Percentiles rank a stretch among this genome's conserved stretches.
phyloP scores from a whole-genome alignment of 176 grass and related monocot genomes.

The Poa pratensis region DNA sequence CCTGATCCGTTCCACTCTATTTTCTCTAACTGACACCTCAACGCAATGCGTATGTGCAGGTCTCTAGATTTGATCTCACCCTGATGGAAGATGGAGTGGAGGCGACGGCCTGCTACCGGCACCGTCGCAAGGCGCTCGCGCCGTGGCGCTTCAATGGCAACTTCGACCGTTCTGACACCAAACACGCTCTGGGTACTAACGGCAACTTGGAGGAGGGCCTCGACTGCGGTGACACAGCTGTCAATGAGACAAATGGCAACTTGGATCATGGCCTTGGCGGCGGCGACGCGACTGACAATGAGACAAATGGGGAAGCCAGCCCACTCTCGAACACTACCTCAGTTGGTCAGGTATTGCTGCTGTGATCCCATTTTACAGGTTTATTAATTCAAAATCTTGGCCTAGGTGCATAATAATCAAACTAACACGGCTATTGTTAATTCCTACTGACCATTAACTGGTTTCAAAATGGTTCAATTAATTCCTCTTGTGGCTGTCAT shows the following conservation, averaged over 20 bases:
- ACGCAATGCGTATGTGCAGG: background rate
- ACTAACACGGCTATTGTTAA: no score
- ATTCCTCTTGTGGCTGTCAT: no score
- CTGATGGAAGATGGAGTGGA: background rate
- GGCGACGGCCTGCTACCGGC: background rate
- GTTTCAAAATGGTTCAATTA: no score
- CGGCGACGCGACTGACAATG: background rate
- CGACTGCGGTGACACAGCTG: background rate
- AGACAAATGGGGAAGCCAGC: background rate
- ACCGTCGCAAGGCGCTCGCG: constrained; percentile 24
- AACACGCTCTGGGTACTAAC: background rate
- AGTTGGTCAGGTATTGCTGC: no score
- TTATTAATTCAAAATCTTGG: no score
- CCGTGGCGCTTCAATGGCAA: constrained; percentile 27
- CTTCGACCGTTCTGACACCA: background rate
- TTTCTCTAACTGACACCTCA: background rate
- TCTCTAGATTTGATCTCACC: background rate
- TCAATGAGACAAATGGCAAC: no score
- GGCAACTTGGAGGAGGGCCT: background rate
- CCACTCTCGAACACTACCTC: no score
- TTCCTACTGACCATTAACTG: background rate
- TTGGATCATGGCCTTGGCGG: no score
- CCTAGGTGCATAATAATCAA: no score
- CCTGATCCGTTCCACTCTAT: background rate
- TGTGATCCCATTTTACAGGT: no score